These are phyloP conservation scores for Kingdonia uniflora DNA, from an alignment of 164 flowering plant species.

Conservation along the genomic window DNA sequence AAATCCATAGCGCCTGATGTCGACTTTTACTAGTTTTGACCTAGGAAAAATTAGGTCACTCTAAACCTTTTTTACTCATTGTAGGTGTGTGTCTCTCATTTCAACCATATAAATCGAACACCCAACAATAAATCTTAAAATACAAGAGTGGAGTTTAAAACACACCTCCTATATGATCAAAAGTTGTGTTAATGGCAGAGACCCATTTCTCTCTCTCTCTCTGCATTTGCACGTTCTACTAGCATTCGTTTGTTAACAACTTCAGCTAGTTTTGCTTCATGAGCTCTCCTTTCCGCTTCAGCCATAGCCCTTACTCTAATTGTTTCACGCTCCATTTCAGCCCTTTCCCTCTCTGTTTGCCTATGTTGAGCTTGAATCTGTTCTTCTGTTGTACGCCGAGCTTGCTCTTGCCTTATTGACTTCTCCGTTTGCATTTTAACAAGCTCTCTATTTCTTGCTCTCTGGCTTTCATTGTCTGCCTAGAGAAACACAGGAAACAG, in stretches of 20 bases:
- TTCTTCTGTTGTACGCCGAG: conserved; percentile 79
- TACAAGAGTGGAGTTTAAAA: conserved; percentile 2
- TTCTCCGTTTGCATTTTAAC: conserved; percentile 92
- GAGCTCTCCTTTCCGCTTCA: conserved; percentile 95
- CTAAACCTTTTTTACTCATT: no score
- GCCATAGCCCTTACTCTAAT: conserved; percentile 72
- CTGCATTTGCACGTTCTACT: conserved; percentile 65
- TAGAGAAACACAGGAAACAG: conserved; percentile 18
- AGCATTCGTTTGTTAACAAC: conserved; percentile 68
- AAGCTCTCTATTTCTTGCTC: conserved; percentile 81
- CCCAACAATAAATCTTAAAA: not conserved
- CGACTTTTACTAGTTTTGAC: no score
- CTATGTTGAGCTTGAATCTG: conserved; percentile 82
- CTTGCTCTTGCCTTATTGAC: conserved; percentile 64
- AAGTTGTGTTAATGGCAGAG: conserved; percentile 84
- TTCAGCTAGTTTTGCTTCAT: conserved; percentile 81
- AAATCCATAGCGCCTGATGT: no score
- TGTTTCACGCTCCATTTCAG: conserved; percentile 82
- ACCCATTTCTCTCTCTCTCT: conserved; percentile 86
- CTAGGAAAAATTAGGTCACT: no score
- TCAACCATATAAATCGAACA: no score
- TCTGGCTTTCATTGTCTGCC: conserved; percentile 79
- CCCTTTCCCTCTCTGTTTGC: conserved; percentile 88
- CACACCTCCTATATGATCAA: conserved; percentile 87
- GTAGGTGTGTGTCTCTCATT: no score